A percentile compares a stretch with the other conserved stretches of the same genome.
Conservation (phyloP, 225 moss, liverwort and hornwort genomes). For the Antitrichia curtipendula region DNA sequence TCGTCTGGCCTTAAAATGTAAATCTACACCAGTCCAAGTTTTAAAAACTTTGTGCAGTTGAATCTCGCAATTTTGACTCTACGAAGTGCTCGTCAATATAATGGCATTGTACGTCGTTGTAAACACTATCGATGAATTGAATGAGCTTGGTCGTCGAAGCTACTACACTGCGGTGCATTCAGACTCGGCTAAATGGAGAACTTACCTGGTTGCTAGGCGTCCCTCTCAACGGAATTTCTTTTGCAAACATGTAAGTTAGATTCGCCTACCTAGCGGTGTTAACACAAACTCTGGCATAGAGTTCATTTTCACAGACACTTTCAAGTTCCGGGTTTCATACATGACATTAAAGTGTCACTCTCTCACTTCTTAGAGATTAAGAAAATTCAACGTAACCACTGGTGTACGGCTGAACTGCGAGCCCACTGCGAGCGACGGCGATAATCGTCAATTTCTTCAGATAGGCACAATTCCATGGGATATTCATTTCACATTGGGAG, state of each 20-base stretch:
- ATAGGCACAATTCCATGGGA: not conserved
- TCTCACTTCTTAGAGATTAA: not conserved
- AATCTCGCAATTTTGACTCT: not conserved
- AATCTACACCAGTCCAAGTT: not conserved
- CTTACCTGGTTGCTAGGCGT: not conserved
- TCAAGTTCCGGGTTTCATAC: not conserved
- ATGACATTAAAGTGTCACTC: not conserved
- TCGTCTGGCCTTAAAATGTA: not conserved
- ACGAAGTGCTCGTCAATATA: not conserved
- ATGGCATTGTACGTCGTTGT: not conserved
- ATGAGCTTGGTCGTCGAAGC: not conserved
- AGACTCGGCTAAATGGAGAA: not conserved
- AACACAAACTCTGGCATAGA: not conserved
- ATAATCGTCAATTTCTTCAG: not conserved
- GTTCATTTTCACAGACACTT: too few species aligned
- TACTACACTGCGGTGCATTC: not conserved
- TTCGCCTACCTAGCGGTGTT: too few species aligned
- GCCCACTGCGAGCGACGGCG: not conserved
- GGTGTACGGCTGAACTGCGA: not conserved
- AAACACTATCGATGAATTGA: not conserved
- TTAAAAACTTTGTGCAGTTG: not conserved
- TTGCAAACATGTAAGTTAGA: not conserved
- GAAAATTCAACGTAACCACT: not conserved
- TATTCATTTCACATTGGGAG: not conserved
- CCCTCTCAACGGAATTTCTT: too few species aligned